A percentile compares a stretch with the other conserved stretches of the same genome.
These are phyloP conservation scores for Cydonia oblonga DNA, from an alignment of 331 rosid genomes.

Conservation along the genomic window DNA sequence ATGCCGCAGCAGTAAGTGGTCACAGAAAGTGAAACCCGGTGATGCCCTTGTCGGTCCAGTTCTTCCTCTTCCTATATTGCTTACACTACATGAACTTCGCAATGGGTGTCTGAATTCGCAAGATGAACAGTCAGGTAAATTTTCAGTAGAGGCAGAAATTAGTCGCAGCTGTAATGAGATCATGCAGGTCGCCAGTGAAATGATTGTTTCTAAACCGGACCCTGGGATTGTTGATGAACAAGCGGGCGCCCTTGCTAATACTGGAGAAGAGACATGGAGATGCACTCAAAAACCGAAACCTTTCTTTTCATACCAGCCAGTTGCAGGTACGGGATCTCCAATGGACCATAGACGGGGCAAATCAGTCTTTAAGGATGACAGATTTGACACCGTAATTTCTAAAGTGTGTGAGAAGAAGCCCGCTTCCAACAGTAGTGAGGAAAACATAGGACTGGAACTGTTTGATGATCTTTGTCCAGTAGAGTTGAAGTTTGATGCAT, in stretches of 20 bases:
- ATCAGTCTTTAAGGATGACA: constrained; percentile 19
- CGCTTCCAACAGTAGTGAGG: constrained; percentile 18
- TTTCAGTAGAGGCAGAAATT: constrained; percentile 38
- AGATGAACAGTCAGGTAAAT: constrained; percentile 21
- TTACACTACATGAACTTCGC: constrained; percentile 32
- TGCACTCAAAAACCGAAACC: constrained; percentile 33
- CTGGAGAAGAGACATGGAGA: constrained; percentile 33
- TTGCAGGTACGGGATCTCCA: constrained; percentile 21
- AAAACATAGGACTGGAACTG: constrained; percentile 28
- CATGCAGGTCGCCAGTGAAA: constrained; percentile 36
- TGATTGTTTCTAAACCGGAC: constrained; percentile 20
- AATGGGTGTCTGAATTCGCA: constrained; percentile 23
- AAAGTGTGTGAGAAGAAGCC: constrained; percentile 23
- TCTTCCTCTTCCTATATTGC: constrained; percentile 57
- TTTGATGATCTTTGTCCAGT: constrained; percentile 55
- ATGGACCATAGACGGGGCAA: constrained; percentile 12
- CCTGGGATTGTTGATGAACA: constrained; percentile 9
- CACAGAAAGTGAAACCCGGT: constrained; percentile 16
- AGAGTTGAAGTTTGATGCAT: constrained; percentile 45
- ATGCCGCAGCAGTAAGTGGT: constrained; percentile 36
- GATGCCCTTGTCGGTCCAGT: constrained; percentile 61
- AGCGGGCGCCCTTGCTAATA: constrained; percentile 42
- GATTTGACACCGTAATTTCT: constrained; percentile 43
- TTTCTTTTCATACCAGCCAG: constrained; percentile 32
- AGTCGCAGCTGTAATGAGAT: constrained; percentile 32